phyloP scores from a whole-genome alignment of 2,329 filamentous ascomycete genomes.

The Hypoxylon sp. region DNA sequence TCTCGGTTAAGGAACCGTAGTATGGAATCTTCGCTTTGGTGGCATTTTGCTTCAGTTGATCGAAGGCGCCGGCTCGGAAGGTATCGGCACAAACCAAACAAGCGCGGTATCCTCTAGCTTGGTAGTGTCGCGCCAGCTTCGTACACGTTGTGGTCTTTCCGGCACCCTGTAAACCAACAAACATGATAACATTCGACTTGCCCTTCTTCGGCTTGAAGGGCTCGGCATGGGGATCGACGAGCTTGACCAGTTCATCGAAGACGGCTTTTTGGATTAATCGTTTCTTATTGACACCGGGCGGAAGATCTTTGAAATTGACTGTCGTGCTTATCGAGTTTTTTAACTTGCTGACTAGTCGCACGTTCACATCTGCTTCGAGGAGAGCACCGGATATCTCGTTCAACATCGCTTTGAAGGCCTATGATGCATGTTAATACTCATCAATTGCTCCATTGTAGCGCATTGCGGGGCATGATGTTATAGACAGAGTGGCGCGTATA shows the following conservation, averaged over 20 bases:
- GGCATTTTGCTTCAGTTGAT: constrained; percentile 98
- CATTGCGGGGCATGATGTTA: constrained; percentile 13
- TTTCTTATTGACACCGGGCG: constrained; percentile 95
- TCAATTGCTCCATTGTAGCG: constrained; percentile 12
- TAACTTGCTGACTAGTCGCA: constrained; percentile 88
- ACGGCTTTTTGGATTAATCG: constrained; percentile 97
- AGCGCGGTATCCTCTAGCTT: constrained; percentile 89
- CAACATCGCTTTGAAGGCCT: constrained; percentile 97
- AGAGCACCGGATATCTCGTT: constrained; percentile 98
- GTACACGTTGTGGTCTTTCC: constrained; percentile 99
- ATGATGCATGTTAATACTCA: constrained; percentile 49
- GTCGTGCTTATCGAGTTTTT: constrained; percentile 90
- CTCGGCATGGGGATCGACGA: constrained; percentile 94
- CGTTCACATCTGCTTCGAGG: constrained; percentile 96
- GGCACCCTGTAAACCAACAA: constrained; percentile 95
- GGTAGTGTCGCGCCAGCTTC: constrained; percentile 94
- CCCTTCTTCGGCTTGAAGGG: constrained; percentile 98
- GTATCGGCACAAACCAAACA: constrained; percentile 98
- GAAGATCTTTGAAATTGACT: constrained; percentile 95
- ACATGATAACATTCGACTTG: constrained; percentile 98
- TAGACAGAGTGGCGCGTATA: constrained; percentile 49
- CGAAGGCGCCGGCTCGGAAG: constrained; percentile 97
- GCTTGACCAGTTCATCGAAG: constrained; percentile 93
- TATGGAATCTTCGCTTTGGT: constrained; percentile 99
- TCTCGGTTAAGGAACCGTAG: constrained; percentile 95